phyloP scores from a whole-genome alignment of 2,329 filamentous ascomycete species.

The Pestalotiopsis sp. region DNA sequence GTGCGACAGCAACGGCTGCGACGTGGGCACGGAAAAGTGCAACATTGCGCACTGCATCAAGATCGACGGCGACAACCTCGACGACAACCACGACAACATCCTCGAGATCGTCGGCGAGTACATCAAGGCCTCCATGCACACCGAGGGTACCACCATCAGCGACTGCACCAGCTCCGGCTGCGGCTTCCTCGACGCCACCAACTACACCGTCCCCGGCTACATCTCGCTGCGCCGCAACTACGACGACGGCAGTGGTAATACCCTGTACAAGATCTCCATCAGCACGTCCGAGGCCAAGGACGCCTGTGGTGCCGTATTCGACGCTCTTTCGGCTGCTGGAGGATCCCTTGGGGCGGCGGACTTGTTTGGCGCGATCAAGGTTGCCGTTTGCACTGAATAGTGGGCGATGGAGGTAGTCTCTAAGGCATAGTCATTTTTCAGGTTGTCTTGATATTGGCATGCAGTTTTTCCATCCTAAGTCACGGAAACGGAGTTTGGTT shows the following conservation, averaged over 20 bases:
- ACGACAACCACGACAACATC: slow-evolving; percentile 15
- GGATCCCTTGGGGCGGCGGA: not conserved
- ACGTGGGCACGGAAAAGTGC: slow-evolving; percentile 15
- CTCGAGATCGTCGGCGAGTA: slow-evolving; percentile 15
- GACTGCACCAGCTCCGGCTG: slow-evolving; percentile 16
- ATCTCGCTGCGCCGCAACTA: slow-evolving; percentile 14
- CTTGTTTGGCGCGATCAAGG: not conserved
- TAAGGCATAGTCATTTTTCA: not conserved
- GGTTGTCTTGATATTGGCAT: not conserved
- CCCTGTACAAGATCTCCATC: slow-evolving; percentile 14
- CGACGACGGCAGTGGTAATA: slow-evolving; percentile 11
- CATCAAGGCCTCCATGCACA: slow-evolving; percentile 14
- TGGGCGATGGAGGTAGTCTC: not conserved
- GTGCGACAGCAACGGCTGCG: slow-evolving; percentile 17
- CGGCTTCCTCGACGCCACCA: slow-evolving; percentile 12
- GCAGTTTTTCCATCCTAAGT: too few species aligned
- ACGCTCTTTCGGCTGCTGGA: not conserved
- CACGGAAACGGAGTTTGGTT: not conserved
- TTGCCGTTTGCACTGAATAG: slow-evolving; percentile 1
- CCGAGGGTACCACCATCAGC: slow-evolving; percentile 14
- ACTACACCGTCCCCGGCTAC: slow-evolving; percentile 16
- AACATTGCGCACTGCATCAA: slow-evolving; percentile 16
- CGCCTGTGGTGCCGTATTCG: not conserved
- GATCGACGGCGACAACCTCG: slow-evolving; percentile 17
- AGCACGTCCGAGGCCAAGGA: not conserved